Percentiles rank a stretch among this genome's conserved stretches.
Evolutionary conservation across 495 filamentous ascomycete species (phyloP).

Genomic region (Bacidia rubella): DNA sequence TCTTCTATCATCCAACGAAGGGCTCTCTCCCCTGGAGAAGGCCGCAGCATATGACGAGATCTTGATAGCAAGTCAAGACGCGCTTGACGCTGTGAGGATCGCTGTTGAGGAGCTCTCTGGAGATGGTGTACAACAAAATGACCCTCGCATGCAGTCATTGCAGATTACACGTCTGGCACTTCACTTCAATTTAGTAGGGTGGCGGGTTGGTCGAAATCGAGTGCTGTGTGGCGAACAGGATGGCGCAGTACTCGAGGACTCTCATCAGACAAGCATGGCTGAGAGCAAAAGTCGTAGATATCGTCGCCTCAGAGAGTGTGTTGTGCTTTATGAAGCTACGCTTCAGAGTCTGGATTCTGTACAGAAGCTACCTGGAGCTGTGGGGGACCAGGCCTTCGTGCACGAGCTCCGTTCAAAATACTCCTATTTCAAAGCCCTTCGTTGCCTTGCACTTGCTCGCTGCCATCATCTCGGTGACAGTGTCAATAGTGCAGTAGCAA

Average conservation of each 20-base stretch:
- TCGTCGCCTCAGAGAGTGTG: conserved; percentile 69
- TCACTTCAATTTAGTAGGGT: conserved; percentile 83
- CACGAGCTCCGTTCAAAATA: conserved; percentile 63
- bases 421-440: conserved; percentile 77
- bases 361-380: conserved; percentile 78
- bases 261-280: conserved; percentile 21
- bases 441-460: conserved; percentile 72
- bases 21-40: conserved; percentile 37
- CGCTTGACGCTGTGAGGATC: conserved; percentile 80
- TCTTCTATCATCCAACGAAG: conserved; percentile 28
- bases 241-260: conserved; percentile 44
- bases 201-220: conserved; percentile 87
- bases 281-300: conserved; percentile 53
- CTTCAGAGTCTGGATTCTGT: conserved; percentile 81
- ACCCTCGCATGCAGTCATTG: conserved; percentile 79
- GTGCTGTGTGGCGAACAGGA: conserved; percentile 70
- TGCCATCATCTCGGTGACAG: conserved; percentile 66
- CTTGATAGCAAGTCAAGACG: conserved; percentile 83
- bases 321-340: conserved; percentile 85
- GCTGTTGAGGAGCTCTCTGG: conserved; percentile 78
- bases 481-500: conserved; percentile 69
- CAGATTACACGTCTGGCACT: conserved; percentile 87
- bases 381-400: conserved; percentile 66
- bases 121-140: conserved; percentile 74
- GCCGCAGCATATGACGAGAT: conserved; percentile 84